Percentiles rank a stretch among this genome's conserved stretches.
Evolutionary conservation across 176 grass and related monocot genomes (phyloP).

Genomic region (Olyra latifolia): DNA sequence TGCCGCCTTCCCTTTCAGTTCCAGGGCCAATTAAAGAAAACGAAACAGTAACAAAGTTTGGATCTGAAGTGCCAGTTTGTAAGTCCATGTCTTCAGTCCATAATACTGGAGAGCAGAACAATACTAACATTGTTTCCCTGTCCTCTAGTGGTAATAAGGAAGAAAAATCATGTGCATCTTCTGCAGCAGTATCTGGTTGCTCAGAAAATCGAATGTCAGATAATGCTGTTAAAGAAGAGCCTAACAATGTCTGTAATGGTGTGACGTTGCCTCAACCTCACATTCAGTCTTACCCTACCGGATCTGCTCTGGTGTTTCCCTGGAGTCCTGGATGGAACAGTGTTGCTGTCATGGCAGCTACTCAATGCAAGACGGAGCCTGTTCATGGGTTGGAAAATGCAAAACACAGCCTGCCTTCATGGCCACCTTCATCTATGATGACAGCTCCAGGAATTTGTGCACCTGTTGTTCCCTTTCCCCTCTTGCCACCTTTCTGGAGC

Average conservation of each 20-base stretch:
- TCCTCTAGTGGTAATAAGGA: slow-evolving; percentile 44
- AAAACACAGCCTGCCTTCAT: background rate
- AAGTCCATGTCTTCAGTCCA: slow-evolving; percentile 37
- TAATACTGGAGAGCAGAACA: slow-evolving; percentile 49
- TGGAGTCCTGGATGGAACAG: slow-evolving; percentile 54
- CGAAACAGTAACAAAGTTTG: slow-evolving; percentile 37
- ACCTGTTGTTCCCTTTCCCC: slow-evolving; percentile 49
- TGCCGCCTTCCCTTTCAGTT: slow-evolving; percentile 23
- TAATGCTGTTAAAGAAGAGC: slow-evolving; percentile 38
- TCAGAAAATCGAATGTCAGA: slow-evolving; percentile 39
- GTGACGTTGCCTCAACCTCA: slow-evolving; percentile 34
- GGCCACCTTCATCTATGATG: slow-evolving; percentile 22
- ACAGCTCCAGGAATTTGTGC: slow-evolving; percentile 34
- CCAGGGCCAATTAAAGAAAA: slow-evolving; percentile 28
- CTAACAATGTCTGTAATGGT: slow-evolving; percentile 35
- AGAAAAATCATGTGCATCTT: slow-evolving; percentile 53
- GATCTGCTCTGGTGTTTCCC: slow-evolving; percentile 53
- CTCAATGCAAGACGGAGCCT: slow-evolving; percentile 19
- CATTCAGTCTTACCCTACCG: slow-evolving; percentile 35
- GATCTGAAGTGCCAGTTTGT: slow-evolving; percentile 39
- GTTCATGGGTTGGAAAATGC: slow-evolving; percentile 33
- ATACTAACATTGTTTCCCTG: slow-evolving; percentile 32
- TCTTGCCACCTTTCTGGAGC: slow-evolving; percentile 47
- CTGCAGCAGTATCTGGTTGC: slow-evolving; percentile 14
- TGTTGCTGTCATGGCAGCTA: slow-evolving; percentile 37